These are phyloP conservation scores for Suillus clintonianus DNA, from an alignment of 768 basidiomycete species.

Conservation along the genomic window DNA sequence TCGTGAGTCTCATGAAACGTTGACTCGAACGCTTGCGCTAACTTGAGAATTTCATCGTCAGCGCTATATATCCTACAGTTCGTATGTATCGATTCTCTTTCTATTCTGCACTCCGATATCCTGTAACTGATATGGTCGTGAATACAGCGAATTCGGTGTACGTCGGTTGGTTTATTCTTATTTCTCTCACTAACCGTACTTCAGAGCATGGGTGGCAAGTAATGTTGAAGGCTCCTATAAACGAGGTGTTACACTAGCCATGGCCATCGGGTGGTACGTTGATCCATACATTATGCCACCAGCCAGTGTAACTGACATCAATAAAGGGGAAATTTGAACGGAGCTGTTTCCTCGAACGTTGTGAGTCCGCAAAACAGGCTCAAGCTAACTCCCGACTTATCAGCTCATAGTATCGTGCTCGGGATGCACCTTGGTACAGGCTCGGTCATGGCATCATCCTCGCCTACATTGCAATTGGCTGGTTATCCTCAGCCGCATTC, in stretches of 20 bases:
- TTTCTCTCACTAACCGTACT: neutral
- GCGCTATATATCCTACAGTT: constrained; percentile 50
- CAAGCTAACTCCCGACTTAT: neutral
- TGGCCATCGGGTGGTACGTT: constrained; percentile 62
- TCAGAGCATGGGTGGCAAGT: constrained; percentile 57
- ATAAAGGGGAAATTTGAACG: constrained; percentile 62
- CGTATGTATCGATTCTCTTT: constrained; percentile 32
- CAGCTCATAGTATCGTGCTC: constrained; percentile 56
- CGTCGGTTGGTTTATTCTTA: constrained; percentile 19
- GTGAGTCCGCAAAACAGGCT: constrained; percentile 38
- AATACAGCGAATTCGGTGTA: constrained; percentile 52
- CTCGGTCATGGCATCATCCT: constrained; percentile 71
- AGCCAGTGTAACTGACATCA: neutral
- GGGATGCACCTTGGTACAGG: constrained; percentile 66
- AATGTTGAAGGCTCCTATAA: constrained; percentile 78
- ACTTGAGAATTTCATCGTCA: constrained; percentile 6
- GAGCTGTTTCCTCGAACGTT: constrained; percentile 66
- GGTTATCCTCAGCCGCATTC: constrained; percentile 52
- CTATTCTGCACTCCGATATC: neutral
- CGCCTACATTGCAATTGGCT: constrained; percentile 68
- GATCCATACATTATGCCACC: constrained; percentile 17
- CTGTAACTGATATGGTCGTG: neutral
- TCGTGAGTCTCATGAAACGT: constrained; percentile 46
- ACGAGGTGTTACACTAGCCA: constrained; percentile 65
- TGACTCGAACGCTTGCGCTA: constrained; percentile 1